A percentile compares a stretch with the other conserved stretches of the same genome.
These are phyloP conservation scores for Syzygium grande DNA, from an alignment of 345 rosid species.

Conservation along the genomic window DNA sequence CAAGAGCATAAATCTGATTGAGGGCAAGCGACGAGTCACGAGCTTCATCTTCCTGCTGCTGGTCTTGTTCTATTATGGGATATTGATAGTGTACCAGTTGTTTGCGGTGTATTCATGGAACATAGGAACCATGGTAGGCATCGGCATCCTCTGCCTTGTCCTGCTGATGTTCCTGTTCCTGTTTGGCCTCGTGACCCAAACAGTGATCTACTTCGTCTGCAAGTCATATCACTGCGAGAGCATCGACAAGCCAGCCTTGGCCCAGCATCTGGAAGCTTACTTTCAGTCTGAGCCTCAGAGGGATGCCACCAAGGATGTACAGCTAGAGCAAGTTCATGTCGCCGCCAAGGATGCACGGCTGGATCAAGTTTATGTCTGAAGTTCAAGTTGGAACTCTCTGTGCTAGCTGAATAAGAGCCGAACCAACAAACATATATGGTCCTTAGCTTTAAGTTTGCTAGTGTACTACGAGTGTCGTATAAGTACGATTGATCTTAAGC, in stretches of 20 bases:
- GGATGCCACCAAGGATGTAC: slow-evolving; percentile 22
- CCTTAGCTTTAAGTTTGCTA: background rate
- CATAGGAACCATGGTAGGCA: slow-evolving; percentile 1
- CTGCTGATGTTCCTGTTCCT: slow-evolving; percentile 14
- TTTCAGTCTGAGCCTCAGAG: slow-evolving; percentile 29
- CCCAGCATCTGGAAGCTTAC: slow-evolving; percentile 41
- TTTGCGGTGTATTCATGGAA: slow-evolving; percentile 3
- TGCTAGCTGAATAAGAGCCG: background rate
- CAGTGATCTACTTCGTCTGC: slow-evolving; percentile 48
- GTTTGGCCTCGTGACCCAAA: slow-evolving; percentile 22
- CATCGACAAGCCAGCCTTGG: slow-evolving; percentile 29
- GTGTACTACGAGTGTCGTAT: background rate
- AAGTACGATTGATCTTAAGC: background rate
- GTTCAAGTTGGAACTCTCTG: background rate
- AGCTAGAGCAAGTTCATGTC: slow-evolving; percentile 14
- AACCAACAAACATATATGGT: background rate
- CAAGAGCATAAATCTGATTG: slow-evolving; percentile 27
- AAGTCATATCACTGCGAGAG: slow-evolving; percentile 26
- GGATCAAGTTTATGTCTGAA: background rate
- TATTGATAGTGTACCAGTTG: slow-evolving; percentile 2
- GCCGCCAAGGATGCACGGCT: background rate
- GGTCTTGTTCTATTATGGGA: background rate
- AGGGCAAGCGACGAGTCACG: slow-evolving; percentile 27
- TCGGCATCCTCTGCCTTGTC: slow-evolving; percentile 10
- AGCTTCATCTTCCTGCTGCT: slow-evolving; percentile 9